Evolutionary conservation across 2,329 filamentous ascomycete species (phyloP), one percentile per base, ranked within the genome.

Genomic region (Xylariaceae sp.): DNA sequence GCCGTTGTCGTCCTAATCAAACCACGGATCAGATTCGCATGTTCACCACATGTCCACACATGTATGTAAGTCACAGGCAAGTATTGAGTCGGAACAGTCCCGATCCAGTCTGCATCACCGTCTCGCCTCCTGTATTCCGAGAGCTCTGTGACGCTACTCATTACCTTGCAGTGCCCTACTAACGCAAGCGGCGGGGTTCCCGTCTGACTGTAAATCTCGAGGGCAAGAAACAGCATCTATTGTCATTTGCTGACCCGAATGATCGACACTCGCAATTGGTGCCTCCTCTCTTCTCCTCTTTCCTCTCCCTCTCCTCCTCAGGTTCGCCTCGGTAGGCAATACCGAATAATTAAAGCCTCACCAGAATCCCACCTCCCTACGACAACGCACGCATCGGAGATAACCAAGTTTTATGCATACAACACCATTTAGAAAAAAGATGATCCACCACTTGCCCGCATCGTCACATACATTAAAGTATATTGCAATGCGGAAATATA

Each of bases 151-250:
- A 9, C 15, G 7, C 15, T 48, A 48, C 3, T 17, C 8, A 18
- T 10, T n/a, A 11, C n/a, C n/a, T 6, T 11, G n/a, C 44, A n/a
- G 11, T n/a, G 44, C 44, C n/a, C n/a, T 15, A 6, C 9, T 13
- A 15, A 13, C 30, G 6, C 2, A 23, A 41, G 23, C 53, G 41
- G 61, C 61, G 61, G 61, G 56, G 15, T 52, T 47, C 35, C 61
- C 61, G 61, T 61, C 61, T 63, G 59, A 61, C 61, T 61, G 45
- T 53, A 53, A 30, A 13, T 53, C 51, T 17, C 39, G 2, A 2
- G 34, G 18, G 11, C 37, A 53, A 45, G 55, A 44, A 45, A 51
- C 61, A 18, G 4, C 23, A 30, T 30, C 55, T 55, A 30, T 61
- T 58, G 52, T 61, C 56, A 61, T 62, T 56, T 34, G 55, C 58